Conservation (phyloP, 257 asterid genomes). For the Salvia miltiorrhiza region DNA sequence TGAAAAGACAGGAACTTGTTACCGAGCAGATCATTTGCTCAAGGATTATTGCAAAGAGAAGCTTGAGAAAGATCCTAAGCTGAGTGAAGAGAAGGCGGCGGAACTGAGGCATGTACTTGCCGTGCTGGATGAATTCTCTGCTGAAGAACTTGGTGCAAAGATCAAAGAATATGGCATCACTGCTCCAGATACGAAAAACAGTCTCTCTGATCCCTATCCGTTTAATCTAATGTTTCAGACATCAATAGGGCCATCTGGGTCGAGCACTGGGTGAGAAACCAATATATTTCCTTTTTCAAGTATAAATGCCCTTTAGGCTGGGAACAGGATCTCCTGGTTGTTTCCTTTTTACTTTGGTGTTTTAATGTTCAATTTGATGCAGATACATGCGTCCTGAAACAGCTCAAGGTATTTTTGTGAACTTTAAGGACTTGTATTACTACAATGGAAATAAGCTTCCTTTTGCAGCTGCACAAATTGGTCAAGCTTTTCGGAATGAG, state of each 20-base stretch:
- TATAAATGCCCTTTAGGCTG: neutral
- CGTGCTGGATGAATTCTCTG: slow-evolving; percentile 64
- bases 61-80: slow-evolving; percentile 61
- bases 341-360: neutral
- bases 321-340: neutral
- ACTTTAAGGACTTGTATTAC: slow-evolving; percentile 67
- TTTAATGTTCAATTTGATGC: slow-evolving; percentile 18
- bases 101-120: slow-evolving; percentile 71
- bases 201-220: slow-evolving; percentile 79
- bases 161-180: slow-evolving; percentile 66
- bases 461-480: slow-evolving; percentile 82
- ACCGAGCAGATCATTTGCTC: slow-evolving; percentile 74
- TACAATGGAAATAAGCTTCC: slow-evolving; percentile 69
- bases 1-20: slow-evolving; percentile 63
- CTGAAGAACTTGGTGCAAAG: slow-evolving; percentile 68
- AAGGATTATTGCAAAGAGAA: slow-evolving; percentile 74
- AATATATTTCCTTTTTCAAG: neutral
- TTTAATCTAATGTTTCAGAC: slow-evolving; percentile 79
- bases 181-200: slow-evolving; percentile 73
- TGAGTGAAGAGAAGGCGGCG: slow-evolving; percentile 39
- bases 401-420: slow-evolving; percentile 82
- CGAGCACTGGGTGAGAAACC: slow-evolving; percentile 59
- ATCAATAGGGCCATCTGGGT: slow-evolving; percentile 73
- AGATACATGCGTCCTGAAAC: slow-evolving; percentile 89
- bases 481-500: slow-evolving; percentile 82